Evolutionary conservation across 305 asterid species (phyloP).

Genomic region (Fraxinus latifolia): DNA sequence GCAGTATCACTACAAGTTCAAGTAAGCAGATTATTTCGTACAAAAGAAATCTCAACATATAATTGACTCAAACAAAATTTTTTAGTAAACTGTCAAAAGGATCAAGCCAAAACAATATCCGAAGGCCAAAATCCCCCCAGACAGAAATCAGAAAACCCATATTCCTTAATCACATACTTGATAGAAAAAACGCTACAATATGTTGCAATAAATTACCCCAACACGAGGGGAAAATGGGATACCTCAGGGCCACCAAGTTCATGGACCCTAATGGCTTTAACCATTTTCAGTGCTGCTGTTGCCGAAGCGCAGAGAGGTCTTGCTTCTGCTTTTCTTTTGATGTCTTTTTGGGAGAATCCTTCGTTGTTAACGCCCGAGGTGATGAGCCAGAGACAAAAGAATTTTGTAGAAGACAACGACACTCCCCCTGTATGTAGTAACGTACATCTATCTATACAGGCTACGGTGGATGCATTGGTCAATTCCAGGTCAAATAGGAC

Average conservation of each 20-base stretch:
- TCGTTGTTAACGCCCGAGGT: conserved; percentile 2
- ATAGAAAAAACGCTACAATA: neutral
- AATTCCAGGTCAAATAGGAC: too few relatives aligned
- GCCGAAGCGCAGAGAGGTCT: conserved; percentile 34
- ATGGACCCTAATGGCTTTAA: conserved; percentile 63
- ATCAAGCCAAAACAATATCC: neutral
- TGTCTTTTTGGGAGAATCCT: neutral
- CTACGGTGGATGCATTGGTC: too few relatives aligned
- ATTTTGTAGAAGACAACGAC: conserved; percentile 20
- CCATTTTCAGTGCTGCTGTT: conserved; percentile 38
- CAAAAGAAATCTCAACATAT: neutral
- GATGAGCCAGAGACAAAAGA: conserved; percentile 16
- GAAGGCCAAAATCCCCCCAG: neutral
- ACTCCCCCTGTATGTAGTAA: neutral
- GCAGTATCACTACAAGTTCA: neutral
- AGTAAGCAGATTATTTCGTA: neutral
- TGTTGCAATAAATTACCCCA: neutral
- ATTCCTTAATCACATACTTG: neutral
- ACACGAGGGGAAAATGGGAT: neutral
- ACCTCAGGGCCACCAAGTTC: conserved; percentile 77
- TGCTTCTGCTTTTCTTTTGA: conserved; percentile 11
- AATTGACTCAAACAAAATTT: neutral
- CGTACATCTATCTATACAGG: too few relatives aligned
- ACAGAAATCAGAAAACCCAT: neutral
- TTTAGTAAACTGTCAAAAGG: neutral